Evolutionary conservation across 441 rosid species (phyloP), one percentile per base, ranked within the genome.

Genomic region (Syzygium malaccense): DNA sequence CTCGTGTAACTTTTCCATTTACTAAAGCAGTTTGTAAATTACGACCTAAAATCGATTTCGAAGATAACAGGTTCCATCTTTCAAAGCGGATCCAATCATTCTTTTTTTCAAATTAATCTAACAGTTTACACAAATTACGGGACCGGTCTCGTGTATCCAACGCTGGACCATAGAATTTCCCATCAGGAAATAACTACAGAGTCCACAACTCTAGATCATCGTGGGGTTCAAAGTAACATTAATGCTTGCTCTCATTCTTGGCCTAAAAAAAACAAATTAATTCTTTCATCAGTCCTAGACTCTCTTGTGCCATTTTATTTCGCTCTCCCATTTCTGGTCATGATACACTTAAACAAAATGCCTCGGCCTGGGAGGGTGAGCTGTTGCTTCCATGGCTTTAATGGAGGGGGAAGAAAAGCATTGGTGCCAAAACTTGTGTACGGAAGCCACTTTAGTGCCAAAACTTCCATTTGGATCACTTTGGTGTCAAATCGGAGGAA

Each of bases 51-150:
- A 20, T 71, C 28, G 0, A 37, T 37, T 71, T 71, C 5, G 32
- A 45, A 68, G 1, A 11, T 1, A 19, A 32, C 2, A 4, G 17
- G 13, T 1, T 55, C 23, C 23, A 18, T 18, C 19, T 55, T 18
- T 8, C 18, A 55, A 55, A 55, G 20, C 2, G 0, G 6, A 55
- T 17, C 6, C 8, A 19, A 17, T 7, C 3, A 0, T 55, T 7
- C 20, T 55, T 55, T 55, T 17, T 53, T 55, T 55, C 8, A 7
- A 17, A 55, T 55, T 15, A 17, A 17, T 55, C 7, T 55, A 55
- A 55, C 6, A 2, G 5, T 55, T 55, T 23, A 55, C 1, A 0
- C 25, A 55, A 55, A 18, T 6, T 66, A 7, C 41, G 1, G 23
- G 41, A 15, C 12, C 41, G 23, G 37, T 7, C 75, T 64, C 3